These are phyloP conservation scores for Alliaria petiolata DNA, from an alignment of 345 rosid genomes.

Conservation along the genomic window DNA sequence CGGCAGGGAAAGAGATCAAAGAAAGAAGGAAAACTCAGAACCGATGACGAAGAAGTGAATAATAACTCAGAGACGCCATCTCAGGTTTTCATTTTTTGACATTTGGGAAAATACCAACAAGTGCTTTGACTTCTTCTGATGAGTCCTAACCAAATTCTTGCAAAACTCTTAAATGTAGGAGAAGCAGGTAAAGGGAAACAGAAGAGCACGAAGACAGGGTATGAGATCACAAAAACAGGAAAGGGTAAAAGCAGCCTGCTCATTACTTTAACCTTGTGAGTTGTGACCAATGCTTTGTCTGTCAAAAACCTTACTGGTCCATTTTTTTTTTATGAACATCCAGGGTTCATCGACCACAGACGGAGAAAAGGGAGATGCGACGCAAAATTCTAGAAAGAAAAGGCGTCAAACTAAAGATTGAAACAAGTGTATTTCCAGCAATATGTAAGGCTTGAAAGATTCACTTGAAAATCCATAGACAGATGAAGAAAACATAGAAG, in stretches of 20 bases:
- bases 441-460: background rate
- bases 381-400: slow-evolving; percentile 17
- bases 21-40: slow-evolving; percentile 6
- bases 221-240: slow-evolving; percentile 11
- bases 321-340: background rate
- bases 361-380: too few relatives aligned
- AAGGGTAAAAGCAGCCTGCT: slow-evolving; percentile 16
- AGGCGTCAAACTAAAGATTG: slow-evolving; percentile 26
- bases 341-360: slow-evolving; percentile 8
- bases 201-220: slow-evolving; percentile 20
- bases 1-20: slow-evolving; percentile 17
- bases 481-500: background rate
- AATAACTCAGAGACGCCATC: background rate
- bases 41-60: background rate
- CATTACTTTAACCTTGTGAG: background rate
- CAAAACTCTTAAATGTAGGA: slow-evolving; percentile 7
- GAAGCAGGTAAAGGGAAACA: slow-evolving; percentile 20
- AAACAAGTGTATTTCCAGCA: background rate
- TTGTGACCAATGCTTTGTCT: slow-evolving; percentile 6
- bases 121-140: background rate
- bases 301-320: slow-evolving; percentile 2
- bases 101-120: background rate
- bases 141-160: slow-evolving; percentile 1
- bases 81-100: background rate
- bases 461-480: background rate